Base-by-base conservation (phyloP, 768 basidiomycete genomes). In the Chlorophyllum brunneum region DNA sequence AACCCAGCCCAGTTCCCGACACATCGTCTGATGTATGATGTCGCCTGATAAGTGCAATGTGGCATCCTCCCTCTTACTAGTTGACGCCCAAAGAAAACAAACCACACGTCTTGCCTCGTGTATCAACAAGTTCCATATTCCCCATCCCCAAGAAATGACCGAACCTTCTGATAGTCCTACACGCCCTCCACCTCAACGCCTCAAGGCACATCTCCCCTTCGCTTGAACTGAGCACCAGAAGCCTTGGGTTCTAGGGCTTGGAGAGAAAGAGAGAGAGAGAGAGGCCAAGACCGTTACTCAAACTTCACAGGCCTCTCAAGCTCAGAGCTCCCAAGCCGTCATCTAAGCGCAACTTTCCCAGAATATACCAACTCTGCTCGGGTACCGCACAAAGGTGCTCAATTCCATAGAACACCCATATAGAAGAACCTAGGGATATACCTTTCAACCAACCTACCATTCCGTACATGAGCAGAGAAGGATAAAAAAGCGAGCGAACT, bases 51-150 rank as follows among this genome's bases (percentile, higher is more conserved):
- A 15, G 36, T 40, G 38, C 38, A 9, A 40, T 20, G 7, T 5
- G 8, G 20, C 16, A 5, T 22, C 16, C 23, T 22, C 16, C 23
- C 20, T 40, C n/a, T 16, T 40, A 9, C 38, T 20, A 15, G 5
- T 22, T 40, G 23, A 40, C 10, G 20, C 26, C 38, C 36, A 23
- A 31, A 24, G 18, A 15, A 15, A 34, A 36, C 22, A 48, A 15
- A 38, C n/a, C 26, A 31, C 47, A 48, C 24, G 16, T 23, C 22
- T 22, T 47, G 45, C 45, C 45, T 47, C 45, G 45, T 47, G 45
- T 47, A 47, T 47, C 45, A 47, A 34, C 6, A 23, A 47, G 11
- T n/a, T 22, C 45, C 31, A n/a, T 22, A 34, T 33, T 47, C 20
- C 45, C 23, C 13, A 36, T 24, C 47, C 47, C 34, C 47, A 38